Evolutionary conservation across 805 yeast genomes (phyloP).

Genomic region (Hanseniaspora jakobsenii): DNA sequence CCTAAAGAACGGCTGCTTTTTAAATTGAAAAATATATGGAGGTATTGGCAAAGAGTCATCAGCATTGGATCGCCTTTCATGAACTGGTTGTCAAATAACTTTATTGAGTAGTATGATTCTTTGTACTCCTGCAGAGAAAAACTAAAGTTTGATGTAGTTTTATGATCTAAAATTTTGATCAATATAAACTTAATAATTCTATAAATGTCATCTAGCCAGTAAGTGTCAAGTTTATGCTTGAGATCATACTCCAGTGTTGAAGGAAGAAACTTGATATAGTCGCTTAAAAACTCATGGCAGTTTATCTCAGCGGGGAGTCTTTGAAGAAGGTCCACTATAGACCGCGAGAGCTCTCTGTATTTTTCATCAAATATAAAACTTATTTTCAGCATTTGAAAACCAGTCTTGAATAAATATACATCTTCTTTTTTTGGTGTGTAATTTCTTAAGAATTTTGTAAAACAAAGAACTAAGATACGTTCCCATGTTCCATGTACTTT

Average conservation of each 20-base stretch:
- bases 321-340: not conserved
- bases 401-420: conserved; percentile 1
- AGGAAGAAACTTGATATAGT: conserved; percentile 10
- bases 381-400: not conserved
- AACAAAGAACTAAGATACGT: not conserved
- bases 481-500: conserved; percentile 15
- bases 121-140: not conserved
- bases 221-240: not conserved
- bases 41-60: not conserved
- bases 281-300: not conserved
- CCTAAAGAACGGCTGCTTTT: too few species aligned
- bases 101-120: not conserved
- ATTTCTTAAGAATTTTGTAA: not conserved
- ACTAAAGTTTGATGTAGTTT: not conserved
- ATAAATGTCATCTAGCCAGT: conserved; percentile 6
- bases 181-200: conserved; percentile 4
- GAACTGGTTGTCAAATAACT: not conserved
- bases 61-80: not conserved
- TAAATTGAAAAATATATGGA: not conserved
- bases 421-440: conserved; percentile 6
- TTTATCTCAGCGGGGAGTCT: not conserved
- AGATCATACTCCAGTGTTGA: not conserved
- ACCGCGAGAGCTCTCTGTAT: not conserved
- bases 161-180: not conserved
- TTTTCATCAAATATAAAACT: not conserved